Evolutionary conservation across 768 basidiomycete genomes (phyloP), one percentile per base, ranked within the genome.

Genomic region (Termitomyces titanicus): DNA sequence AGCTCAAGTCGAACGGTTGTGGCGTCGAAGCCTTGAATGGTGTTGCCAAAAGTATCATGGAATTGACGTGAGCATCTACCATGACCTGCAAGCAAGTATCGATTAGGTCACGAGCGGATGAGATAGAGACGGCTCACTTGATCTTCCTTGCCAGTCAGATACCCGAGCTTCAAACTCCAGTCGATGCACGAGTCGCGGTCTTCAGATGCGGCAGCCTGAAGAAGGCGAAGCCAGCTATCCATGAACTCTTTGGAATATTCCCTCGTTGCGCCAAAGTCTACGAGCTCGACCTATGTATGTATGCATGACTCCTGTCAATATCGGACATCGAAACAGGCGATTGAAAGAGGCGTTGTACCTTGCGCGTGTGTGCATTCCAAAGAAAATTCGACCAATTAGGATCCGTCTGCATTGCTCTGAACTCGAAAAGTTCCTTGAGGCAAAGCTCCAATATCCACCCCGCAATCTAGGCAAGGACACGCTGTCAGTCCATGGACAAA

Each of bases 371-470:
- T 0, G 76, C 63, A 68, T 94, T 89, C 86, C 91, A 98, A 22
- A 99, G 74, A 73, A 99, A 98, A 69, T 98, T 98, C 9, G 92
- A 90, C 91, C 92, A 98, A 64, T 99, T 98, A 3, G 97, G 97
- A 67, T 99, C 96, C 0, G 96, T 99, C 69, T 98, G 97, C 97
- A 99, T 98, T 40, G 88, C 70, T 29, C 90, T 77, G 74, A 97
- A 96, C 56, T 85, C 77, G 68, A 98, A 97, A 7, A 99, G 81
- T 67, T 98, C 97, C 55, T 80, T 83, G 38, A 99, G 73, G 66
- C 94, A 98, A 7, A 99, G 78, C 44, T 91, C 86, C 48, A 98
- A 78, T 44, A 97, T 82, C 52, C 85, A 75, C 3, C 80, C 72
- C 3, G 94, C 91, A 64, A 98, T 96, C 96, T 98, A 65, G 44